Conservation (phyloP, 495 filamentous ascomycete species). For the Penicillium soppii region DNA sequence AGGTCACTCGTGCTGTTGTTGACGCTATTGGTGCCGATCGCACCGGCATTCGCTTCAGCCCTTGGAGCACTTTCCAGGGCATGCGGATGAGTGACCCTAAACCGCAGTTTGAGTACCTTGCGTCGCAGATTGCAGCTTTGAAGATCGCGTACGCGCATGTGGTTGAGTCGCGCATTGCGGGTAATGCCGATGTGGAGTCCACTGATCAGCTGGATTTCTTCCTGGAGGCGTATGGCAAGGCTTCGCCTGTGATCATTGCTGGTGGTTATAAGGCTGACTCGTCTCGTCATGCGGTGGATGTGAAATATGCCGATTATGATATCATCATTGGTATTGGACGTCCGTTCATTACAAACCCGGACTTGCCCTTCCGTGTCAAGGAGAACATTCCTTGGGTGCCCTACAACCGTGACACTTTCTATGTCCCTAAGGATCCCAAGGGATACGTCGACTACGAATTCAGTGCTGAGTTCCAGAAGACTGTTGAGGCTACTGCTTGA, state of each 20-base stretch:
- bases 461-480: constrained; percentile 36
- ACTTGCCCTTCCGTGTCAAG: constrained; percentile 62
- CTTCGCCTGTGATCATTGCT: constrained; percentile 57
- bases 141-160: constrained; percentile 67
- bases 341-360: constrained; percentile 69
- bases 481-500: constrained; percentile 23
- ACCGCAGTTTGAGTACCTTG: constrained; percentile 61
- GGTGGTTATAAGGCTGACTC: constrained; percentile 54
- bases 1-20: constrained; percentile 60
- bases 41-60: constrained; percentile 62
- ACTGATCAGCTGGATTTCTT: constrained; percentile 52
- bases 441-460: constrained; percentile 66
- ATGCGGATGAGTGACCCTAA: constrained; percentile 66
- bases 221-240: constrained; percentile 39
- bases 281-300: constrained; percentile 53
- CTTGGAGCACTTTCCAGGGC: constrained; percentile 64
- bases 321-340: constrained; percentile 59
- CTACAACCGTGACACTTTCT: constrained; percentile 63
- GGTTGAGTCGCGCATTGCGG: constrained; percentile 52
- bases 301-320: constrained; percentile 52
- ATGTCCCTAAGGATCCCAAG: constrained; percentile 39
- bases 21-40: constrained; percentile 63
- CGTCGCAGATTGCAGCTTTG: constrained; percentile 51
- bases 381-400: constrained; percentile 52
- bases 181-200: constrained; percentile 42